Conservation (phyloP, 2,329 filamentous ascomycete species). For the Nemania sp. region DNA sequence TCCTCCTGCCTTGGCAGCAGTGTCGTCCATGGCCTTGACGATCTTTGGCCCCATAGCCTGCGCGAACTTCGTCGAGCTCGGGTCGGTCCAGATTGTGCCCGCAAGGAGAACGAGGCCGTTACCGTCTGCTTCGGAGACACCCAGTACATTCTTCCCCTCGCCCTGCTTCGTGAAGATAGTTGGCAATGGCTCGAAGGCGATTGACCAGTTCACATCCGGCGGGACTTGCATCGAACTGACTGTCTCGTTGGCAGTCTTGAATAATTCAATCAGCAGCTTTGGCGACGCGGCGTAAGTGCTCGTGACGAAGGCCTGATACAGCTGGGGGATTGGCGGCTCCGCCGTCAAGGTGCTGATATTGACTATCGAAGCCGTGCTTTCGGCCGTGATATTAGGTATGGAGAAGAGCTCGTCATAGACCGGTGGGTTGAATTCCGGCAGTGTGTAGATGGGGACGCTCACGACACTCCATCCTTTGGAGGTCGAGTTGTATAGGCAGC, state of each 20-base stretch:
- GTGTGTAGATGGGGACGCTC: slow-evolving; percentile 24
- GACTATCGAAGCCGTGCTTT: background rate
- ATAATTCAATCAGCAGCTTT: background rate
- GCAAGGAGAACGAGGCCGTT: background rate
- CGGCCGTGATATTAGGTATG: slow-evolving; percentile 21
- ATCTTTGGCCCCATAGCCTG: background rate
- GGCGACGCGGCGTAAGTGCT: background rate
- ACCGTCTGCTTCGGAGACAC: background rate
- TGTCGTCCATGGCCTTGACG: slow-evolving; percentile 15
- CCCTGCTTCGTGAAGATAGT: background rate
- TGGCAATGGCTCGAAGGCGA: slow-evolving; percentile 25
- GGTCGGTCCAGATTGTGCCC: slow-evolving; percentile 12
- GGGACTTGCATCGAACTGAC: background rate
- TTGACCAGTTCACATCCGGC: background rate
- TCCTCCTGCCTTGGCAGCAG: background rate
- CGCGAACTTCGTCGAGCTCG: slow-evolving; percentile 5
- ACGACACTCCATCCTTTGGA: slow-evolving; percentile 12
- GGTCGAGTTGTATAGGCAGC: slow-evolving; percentile 15
- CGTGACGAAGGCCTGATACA: background rate
- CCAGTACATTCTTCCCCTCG: background rate
- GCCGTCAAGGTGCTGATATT: background rate
- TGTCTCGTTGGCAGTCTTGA: background rate
- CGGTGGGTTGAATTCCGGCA: slow-evolving; percentile 1
- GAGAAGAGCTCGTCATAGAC: background rate
- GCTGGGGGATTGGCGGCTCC: background rate